Evolutionary conservation across 2,329 filamentous ascomycete species (phyloP), one percentile per base, ranked within the genome.

Genomic region (Trichophyton simii): DNA sequence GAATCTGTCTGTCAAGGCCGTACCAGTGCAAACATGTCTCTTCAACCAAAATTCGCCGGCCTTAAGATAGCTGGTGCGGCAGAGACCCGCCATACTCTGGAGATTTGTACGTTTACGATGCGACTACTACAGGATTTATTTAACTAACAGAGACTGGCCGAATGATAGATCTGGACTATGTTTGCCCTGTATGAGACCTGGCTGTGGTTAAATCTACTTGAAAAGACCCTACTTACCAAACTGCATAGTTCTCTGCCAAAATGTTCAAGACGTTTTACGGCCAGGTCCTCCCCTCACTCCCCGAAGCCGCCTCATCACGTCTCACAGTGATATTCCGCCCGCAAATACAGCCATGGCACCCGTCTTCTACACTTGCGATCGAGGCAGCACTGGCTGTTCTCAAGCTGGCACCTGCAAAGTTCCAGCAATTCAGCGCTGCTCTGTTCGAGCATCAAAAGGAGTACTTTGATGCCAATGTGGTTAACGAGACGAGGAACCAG

Each of bases 331-430:
- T 97, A 69, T 89, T 96, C 79, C 87, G 91, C 58, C 91, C 92
- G 72, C 91, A 96, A 72, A 84, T 96, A 69, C 91, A 96, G 77
- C 90, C 91, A 13, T 96, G 92, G 92, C 91, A 97, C 76, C 92
- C 92, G 1, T 90, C 87, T 20, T 91, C 85, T 46, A 91, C 87
- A 5, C 80, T 91, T 9, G 71, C 70, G 7, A 75, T 78, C 61
- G 92, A 97, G 80, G 88, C 91, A 36, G 91, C 80, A 2, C 82
- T 90, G 36, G 92, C 91, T 2, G 89, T 96, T 1, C 80, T 92
- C 67, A 82, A 82, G 59, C 74, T 89, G 5, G 78, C 83, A 1
- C 87, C 88, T 0, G 78, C 80, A 18, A 85, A 84, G 66, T 97
- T 95, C 80, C 95, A 87, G 85, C 78, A 81, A 15, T 96, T 92